Evolutionary conservation across 140 eudicot genomes (phyloP).

Genomic region (Stevia rebaudiana): DNA sequence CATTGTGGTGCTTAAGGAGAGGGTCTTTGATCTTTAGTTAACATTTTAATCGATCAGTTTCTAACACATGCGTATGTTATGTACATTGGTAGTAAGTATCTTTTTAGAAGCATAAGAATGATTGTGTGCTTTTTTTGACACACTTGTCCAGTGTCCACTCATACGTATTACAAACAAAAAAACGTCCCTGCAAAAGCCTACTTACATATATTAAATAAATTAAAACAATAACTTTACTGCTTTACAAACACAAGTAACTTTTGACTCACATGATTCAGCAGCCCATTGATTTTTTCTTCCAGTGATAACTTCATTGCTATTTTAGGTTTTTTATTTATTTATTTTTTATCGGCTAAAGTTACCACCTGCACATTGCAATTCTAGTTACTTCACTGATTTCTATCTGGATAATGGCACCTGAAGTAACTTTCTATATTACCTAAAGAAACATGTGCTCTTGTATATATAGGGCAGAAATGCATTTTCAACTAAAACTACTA

Average conservation of each 20-base stretch:
- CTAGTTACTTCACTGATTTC: background rate
- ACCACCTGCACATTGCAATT: no score
- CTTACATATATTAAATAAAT: no score
- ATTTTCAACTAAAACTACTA: constrained; percentile 2
- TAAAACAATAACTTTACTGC: no score
- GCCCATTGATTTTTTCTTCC: background rate
- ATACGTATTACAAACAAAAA: background rate
- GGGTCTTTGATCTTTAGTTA: constrained; percentile 13
- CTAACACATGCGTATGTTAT: constrained; percentile 10
- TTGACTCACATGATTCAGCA: no score
- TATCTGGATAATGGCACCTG: background rate
- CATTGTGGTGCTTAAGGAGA: constrained; percentile 7
- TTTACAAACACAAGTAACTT: no score
- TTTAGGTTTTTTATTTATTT: background rate
- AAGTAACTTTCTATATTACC: background rate
- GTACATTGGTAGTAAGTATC: constrained; percentile 9
- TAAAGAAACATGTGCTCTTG: background rate
- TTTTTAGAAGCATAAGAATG: constrained; percentile 19
- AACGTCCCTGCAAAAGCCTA: no score
- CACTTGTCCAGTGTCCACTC: constrained; percentile 3
- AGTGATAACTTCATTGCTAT: background rate
- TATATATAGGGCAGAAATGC: background rate
- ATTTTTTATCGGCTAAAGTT: no score
- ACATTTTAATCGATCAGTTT: background rate
- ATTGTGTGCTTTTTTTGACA: constrained; percentile 12